These are phyloP conservation scores for Clavulina sp. DNA, from an alignment of 768 basidiomycete species.

Conservation along the genomic window DNA sequence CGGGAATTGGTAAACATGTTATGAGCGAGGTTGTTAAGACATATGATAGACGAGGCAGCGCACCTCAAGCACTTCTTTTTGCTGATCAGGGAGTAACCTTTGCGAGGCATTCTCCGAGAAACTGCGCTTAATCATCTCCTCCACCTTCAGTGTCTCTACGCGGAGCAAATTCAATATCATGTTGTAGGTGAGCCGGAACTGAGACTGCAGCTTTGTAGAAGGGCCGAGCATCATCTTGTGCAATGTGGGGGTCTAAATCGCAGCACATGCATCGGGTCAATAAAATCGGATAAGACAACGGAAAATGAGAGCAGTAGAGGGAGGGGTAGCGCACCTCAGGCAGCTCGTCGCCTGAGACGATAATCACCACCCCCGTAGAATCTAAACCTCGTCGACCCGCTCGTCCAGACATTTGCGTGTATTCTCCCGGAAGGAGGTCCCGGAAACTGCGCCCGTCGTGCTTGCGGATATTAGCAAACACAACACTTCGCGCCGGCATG, in stretches of 20 bases:
- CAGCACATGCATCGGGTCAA: neutral
- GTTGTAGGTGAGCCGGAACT: conserved; percentile 96
- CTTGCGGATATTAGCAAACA: conserved; percentile 87
- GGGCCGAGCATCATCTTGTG: conserved; percentile 87
- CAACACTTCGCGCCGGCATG: conserved; percentile 96
- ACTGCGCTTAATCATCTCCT: conserved; percentile 99
- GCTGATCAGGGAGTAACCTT: conserved; percentile 78
- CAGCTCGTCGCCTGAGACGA: conserved; percentile 63
- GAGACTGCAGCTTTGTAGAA: conserved; percentile 82
- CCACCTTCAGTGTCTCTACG: conserved; percentile 87
- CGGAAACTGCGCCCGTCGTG: conserved; percentile 90
- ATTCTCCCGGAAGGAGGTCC: conserved; percentile 78
- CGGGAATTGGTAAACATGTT: conserved; percentile 5
- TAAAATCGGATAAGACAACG: neutral
- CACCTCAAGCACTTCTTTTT: conserved; percentile 73
- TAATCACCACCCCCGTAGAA: conserved; percentile 87
- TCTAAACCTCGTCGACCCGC: conserved; percentile 94
- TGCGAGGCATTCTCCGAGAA: conserved; percentile 98
- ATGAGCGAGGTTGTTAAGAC: neutral
- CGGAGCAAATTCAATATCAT: conserved; percentile 96
- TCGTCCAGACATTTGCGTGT: conserved; percentile 98
- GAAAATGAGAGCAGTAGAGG: no score
- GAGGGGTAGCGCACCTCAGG: conserved; percentile 52
- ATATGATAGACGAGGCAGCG: conserved; percentile 13
- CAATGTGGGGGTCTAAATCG: conserved; percentile 46